Evolutionary conservation across 257 asterid species (phyloP).

Genomic region (Gentiana macrophylla): DNA sequence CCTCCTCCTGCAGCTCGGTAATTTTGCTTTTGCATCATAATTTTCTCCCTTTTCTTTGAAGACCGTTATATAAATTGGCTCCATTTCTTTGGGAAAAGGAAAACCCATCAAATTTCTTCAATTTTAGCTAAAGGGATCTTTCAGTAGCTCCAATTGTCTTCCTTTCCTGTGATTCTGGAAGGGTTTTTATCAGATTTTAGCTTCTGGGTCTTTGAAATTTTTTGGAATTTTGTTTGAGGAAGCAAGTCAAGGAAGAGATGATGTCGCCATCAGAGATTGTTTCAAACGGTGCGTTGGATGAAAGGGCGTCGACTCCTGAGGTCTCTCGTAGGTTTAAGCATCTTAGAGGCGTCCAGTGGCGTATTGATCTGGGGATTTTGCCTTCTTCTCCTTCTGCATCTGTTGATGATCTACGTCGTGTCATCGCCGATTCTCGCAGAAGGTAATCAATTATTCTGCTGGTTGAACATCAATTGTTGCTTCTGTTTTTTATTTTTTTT

Average conservation of each 20-base stretch:
- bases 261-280: conserved; percentile 9
- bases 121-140: conserved; percentile 20
- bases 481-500: background rate
- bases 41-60: background rate
- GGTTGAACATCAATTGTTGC: background rate
- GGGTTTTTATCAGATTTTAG: conserved; percentile 6
- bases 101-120: background rate
- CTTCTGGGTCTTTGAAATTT: conserved; percentile 5
- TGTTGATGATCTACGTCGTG: conserved; percentile 78
- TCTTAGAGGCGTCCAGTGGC: conserved; percentile 94
- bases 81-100: background rate
- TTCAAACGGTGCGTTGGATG: conserved; percentile 19
- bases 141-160: conserved; percentile 6
- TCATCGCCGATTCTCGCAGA: conserved; percentile 84
- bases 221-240: conserved; percentile 1
- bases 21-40: background rate
- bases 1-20: background rate
- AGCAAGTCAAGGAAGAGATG: background rate
- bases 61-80: background rate
- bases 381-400: conserved; percentile 61
- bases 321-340: conserved; percentile 35
- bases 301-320: conserved; percentile 21
- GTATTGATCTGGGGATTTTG: conserved; percentile 84
- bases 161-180: background rate
- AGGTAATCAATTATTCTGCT: conserved; percentile 28